Percentiles rank a stretch among this genome's conserved stretches.
phyloP scores from a whole-genome alignment of 2,329 filamentous ascomycete species.

The Aspergillus awamori region DNA sequence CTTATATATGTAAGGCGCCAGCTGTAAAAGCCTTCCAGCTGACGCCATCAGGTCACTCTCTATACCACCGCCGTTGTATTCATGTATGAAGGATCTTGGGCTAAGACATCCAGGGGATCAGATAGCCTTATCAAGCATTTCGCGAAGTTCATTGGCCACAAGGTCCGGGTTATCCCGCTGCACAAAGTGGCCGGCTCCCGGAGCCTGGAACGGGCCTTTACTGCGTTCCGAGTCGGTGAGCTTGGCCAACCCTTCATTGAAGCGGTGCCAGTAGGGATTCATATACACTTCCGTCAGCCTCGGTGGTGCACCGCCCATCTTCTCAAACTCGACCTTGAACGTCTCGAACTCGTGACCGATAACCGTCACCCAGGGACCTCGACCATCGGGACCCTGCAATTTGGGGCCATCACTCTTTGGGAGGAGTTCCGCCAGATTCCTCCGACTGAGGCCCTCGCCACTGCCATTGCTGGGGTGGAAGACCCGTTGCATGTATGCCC shows the following conservation, averaged over 20 bases:
- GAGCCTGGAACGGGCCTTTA: slow-evolving; percentile 52
- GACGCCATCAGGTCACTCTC: too few species aligned
- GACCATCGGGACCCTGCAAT: slow-evolving; percentile 41
- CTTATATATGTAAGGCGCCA: too few species aligned
- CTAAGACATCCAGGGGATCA: too few species aligned
- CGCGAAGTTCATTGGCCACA: slow-evolving; percentile 40
- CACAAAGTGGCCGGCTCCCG: slow-evolving; percentile 58
- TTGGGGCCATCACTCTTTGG: slow-evolving; percentile 48
- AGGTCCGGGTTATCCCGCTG: slow-evolving; percentile 56
- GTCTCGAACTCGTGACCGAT: slow-evolving; percentile 57
- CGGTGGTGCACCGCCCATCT: slow-evolving; percentile 35
- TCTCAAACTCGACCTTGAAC: slow-evolving; percentile 52
- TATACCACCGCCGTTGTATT: too few species aligned
- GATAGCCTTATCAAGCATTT: slow-evolving; percentile 22
- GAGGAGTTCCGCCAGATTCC: slow-evolving; percentile 48
- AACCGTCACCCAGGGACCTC: slow-evolving; percentile 49
- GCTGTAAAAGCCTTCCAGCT: too few species aligned
- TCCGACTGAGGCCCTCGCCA: slow-evolving; percentile 54
- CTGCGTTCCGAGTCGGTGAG: slow-evolving; percentile 47
- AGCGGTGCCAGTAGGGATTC: slow-evolving; percentile 57
- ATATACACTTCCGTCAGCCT: slow-evolving; percentile 53
- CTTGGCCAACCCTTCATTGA: slow-evolving; percentile 55
- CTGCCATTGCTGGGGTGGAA: slow-evolving; percentile 57
- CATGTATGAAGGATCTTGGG: too few species aligned
- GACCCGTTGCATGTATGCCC: slow-evolving; percentile 36